Conservation (phyloP, 1,284 basidiomycete species). For the Ustilago xerochloae region DNA sequence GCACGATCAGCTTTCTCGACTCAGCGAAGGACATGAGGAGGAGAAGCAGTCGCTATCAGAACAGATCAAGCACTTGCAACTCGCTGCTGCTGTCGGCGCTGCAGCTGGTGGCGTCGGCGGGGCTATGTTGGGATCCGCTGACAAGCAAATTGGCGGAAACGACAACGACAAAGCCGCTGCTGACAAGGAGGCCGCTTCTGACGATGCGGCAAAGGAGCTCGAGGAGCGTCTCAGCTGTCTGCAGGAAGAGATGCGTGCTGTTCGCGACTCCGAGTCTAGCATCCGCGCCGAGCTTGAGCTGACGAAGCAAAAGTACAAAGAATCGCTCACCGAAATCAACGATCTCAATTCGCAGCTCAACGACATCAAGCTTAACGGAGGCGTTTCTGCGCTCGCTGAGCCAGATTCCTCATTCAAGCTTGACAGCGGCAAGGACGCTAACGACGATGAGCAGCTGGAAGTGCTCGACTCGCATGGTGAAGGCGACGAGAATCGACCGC, state of each 20-base stretch:
- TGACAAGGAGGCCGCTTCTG: conserved; percentile 75
- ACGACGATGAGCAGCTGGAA: conserved; percentile 56
- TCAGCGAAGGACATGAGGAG: conserved; percentile 22
- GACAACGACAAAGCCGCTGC: background rate
- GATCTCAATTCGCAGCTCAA: conserved; percentile 73
- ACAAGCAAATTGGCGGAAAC: conserved; percentile 2
- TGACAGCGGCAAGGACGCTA: conserved; percentile 29
- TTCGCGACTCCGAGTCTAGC: conserved; percentile 46
- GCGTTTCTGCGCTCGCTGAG: conserved; percentile 7
- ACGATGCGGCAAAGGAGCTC: conserved; percentile 80
- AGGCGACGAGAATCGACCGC: conserved; percentile 30
- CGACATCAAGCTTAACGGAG: conserved; percentile 53
- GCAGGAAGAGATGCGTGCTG: conserved; percentile 72
- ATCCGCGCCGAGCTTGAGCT: conserved; percentile 76
- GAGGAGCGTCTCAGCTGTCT: conserved; percentile 72
- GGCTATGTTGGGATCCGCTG: conserved; percentile 9
- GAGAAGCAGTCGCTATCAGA: conserved; percentile 35
- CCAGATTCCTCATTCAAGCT: conserved; percentile 29
- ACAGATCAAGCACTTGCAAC: conserved; percentile 39
- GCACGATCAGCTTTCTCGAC: conserved; percentile 23
- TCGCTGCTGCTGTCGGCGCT: conserved; percentile 27
- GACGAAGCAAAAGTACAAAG: conserved; percentile 83
- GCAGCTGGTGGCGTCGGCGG: conserved; percentile 24
- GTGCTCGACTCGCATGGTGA: conserved; percentile 47
- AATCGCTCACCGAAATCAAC: conserved; percentile 87